A percentile compares a stretch with the other conserved stretches of the same genome.
Evolutionary conservation across 768 basidiomycete genomes (phyloP).

Genomic region (Tubosaeta brunneosetosa): DNA sequence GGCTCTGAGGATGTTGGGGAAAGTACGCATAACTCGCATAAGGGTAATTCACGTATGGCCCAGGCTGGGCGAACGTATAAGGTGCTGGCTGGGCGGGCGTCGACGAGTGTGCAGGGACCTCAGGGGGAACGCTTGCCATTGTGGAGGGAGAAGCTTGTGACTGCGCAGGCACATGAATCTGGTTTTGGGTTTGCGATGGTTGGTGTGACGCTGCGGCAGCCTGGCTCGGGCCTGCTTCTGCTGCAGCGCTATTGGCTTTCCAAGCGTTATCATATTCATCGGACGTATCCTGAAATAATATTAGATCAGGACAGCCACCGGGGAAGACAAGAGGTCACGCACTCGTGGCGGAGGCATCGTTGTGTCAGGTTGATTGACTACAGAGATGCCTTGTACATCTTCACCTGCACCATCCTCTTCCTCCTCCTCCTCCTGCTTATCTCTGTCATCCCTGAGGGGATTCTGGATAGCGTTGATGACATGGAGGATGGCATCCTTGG

Average conservation of each 20-base stretch:
- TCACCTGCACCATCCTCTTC: constrained; percentile 33
- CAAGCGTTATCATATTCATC: constrained; percentile 59
- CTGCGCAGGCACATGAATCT: constrained; percentile 13
- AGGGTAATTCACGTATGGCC: constrained; percentile 34
- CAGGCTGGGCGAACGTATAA: constrained; percentile 28
- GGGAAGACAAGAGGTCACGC: constrained; percentile 1
- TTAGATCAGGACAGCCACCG: constrained; percentile 4
- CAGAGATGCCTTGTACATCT: constrained; percentile 20
- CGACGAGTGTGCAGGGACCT: constrained; percentile 17
- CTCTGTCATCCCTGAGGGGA: constrained; percentile 32
- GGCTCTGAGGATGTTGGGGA: constrained; percentile 21
- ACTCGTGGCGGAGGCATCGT: constrained; percentile 27
- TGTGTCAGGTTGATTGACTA: constrained; percentile 22
- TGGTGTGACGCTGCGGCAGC: constrained; percentile 16
- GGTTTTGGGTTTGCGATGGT: constrained; percentile 17
- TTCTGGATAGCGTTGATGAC: constrained; percentile 57
- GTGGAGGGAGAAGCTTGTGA: constrained; percentile 20
- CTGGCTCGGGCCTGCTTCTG: constrained; percentile 29
- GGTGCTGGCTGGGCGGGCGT: constrained; percentile 26
- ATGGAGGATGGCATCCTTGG: constrained; percentile 57
- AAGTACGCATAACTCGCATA: constrained; percentile 34
- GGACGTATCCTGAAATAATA: constrained; percentile 33
- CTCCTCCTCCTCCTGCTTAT: constrained; percentile 31
- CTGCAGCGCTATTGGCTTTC: constrained; percentile 51
- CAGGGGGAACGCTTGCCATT: constrained; percentile 15